Base-by-base conservation (phyloP, 441 rosid genomes). In the Brassica hybrid region DNA sequence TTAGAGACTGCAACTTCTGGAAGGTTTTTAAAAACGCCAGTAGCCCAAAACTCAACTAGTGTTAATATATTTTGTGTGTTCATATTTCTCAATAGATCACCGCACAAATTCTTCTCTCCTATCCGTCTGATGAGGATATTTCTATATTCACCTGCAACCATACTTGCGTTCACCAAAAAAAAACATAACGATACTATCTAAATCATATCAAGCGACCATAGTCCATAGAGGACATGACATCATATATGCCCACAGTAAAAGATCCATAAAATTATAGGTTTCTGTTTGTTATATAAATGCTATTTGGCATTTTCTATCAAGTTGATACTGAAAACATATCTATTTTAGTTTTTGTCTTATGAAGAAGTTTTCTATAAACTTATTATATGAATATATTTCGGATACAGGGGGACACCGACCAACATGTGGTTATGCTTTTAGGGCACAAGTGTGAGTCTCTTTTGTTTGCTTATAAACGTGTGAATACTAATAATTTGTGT, bases 391-490 rank as follows among this genome's bases (percentile, higher is more conserved):
- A 73, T 43, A 58, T 57, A 36, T 52, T 74, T 71, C 34, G 19
- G 58, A 45, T 41, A 54, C 25, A 41, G 14, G 81, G 84, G 81
- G 89, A 81, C 90, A 82, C 85, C 83, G 86, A 86, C 87, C 86
- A 85, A 79, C 87, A 88, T 83, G 73, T 80, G 89, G 88, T 89
- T 83, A 76, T 83, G 88, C 93, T 89, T 90, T 90, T 82, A 79
- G 94, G 94, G 89, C 87, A 82, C 93, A 90, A 71, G 79, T 80
- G 76, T 65, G 75, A 59, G 69, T 23, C 73, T 75, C 25, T 82
- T 81, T 67, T 80, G 84, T 83, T 64, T 72, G 75, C 71, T 77
- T 82, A 64, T 23, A 17, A 43, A 57, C 76, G 79, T 70, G 76
- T 70, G 72, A 65, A 43, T 30, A 70, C 66, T 75, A 76, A 70